Conservation (phyloP, 164 flowering plant genomes). For the Kalanchoe fedtschenkoi region DNA sequence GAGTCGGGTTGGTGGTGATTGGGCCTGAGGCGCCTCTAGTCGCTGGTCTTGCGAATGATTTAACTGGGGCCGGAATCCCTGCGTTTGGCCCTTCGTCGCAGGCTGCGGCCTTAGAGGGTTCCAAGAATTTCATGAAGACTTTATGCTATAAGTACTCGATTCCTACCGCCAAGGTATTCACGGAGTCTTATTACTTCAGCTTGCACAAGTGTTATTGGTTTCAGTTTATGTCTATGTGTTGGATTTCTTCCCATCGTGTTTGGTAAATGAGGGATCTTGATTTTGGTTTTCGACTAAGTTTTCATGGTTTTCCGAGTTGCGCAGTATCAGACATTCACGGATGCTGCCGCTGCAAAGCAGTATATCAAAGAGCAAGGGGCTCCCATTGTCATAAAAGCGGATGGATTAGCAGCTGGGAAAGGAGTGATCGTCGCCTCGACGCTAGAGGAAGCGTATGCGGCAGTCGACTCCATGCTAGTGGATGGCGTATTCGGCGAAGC, state of each 20-base stretch:
- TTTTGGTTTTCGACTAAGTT: neutral
- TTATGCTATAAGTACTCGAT: conserved; percentile 85
- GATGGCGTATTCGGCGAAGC: conserved; percentile 69
- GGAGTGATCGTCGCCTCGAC: conserved; percentile 24
- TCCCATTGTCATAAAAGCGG: conserved; percentile 1
- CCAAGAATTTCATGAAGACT: conserved; percentile 93
- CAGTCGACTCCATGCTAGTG: conserved; percentile 87
- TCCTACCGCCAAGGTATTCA: conserved; percentile 85
- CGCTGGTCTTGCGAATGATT: conserved; percentile 62
- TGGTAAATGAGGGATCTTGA: too few relatives aligned
- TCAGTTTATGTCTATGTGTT: too few relatives aligned
- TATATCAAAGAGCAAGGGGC: conserved; percentile 30
- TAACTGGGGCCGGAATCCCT: conserved; percentile 67
- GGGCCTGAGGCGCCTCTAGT: neutral
- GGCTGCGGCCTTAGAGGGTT: conserved; percentile 97
- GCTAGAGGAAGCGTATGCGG: conserved; percentile 73
- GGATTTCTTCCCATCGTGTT: too few relatives aligned
- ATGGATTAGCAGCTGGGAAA: neutral
- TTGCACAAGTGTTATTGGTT: too few relatives aligned
- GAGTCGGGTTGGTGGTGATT: conserved; percentile 79
- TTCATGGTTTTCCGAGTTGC: conserved; percentile 3
- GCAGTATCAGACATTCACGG: conserved; percentile 83
- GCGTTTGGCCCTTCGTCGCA: conserved; percentile 94
- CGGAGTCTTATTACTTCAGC: too few relatives aligned
- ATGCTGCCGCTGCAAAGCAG: conserved; percentile 63